Evolutionary conservation across 1,284 basidiomycete species (phyloP), one percentile per base, ranked within the genome.

Genomic region (Tetrapyrgos nigripes): DNA sequence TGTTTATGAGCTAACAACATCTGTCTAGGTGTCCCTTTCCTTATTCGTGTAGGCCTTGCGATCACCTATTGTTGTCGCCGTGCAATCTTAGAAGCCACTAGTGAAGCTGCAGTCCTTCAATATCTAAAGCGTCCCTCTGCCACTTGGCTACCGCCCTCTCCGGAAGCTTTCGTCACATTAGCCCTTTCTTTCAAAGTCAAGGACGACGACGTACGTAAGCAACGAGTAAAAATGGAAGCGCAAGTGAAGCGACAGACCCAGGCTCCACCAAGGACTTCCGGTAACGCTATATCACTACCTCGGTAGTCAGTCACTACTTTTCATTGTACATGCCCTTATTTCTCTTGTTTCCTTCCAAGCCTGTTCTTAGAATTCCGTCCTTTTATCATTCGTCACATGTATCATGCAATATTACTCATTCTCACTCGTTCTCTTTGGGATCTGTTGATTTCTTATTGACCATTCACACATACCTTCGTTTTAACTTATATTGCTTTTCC

Each of bases 151-250:
- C 87, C 88, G 0, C 74, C 83, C 0, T 77, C 77, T 2, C 80
- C 87, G 0, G 90, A 91, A 44, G 79, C 83, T 1, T 83, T 95
- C 62, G 73, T 94, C 33, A 77, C 83, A 17, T 80, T 88, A 8
- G 84, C 85, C 0, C 76, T 84, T 21, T 79, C 83, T 4, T 78
- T 89, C 65, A 93, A 91, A 72, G 73, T 95, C 56, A 93, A 91
- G 69, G 93, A 95, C 63, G 92, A 94, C 58, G 92, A 93, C 62
- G 66, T 95, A 28, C 81, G 86, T 27, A 94, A 93, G 70, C 85
- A 90, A 65, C 82, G 91, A 2, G 70, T 82, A 40, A 92, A 92
- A 70, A 83, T 91, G 77, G 87, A 89, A 64, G 83, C 83, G 19
- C 83, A 86, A 60, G 76, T 85, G 21, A 89, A 87, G 67, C 78